phyloP scores from a whole-genome alignment of 2,329 filamentous ascomycete species.

The Colletotrichum filicis region DNA sequence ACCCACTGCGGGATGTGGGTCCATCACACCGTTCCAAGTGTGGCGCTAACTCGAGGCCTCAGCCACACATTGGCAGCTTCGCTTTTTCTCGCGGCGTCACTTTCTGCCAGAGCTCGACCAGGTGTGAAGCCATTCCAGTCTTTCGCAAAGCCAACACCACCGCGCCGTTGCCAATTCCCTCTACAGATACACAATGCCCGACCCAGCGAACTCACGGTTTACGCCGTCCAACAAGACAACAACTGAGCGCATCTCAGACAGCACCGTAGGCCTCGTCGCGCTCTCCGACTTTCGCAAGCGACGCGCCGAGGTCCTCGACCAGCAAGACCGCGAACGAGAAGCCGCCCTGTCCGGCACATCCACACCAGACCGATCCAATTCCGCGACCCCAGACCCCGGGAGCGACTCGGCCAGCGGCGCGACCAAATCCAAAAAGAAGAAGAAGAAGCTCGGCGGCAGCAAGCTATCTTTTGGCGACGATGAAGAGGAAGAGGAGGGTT shows the following conservation, averaged over 20 bases:
- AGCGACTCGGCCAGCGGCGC: constrained; percentile 46
- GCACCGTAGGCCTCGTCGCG: constrained; percentile 90
- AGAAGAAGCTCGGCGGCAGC: constrained; percentile 53
- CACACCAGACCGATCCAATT: constrained; percentile 61
- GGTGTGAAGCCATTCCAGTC: not conserved
- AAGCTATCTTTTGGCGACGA: constrained; percentile 75
- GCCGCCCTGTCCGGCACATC: constrained; percentile 59
- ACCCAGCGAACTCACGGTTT: constrained; percentile 68
- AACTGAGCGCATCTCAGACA: constrained; percentile 83
- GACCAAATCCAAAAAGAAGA: constrained; percentile 56
- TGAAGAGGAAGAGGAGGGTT: constrained; percentile 68
- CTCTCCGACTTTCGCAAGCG: constrained; percentile 96
- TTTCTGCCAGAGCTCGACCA: not conserved
- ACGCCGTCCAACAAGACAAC: constrained; percentile 80
- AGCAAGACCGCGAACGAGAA: constrained; percentile 85
- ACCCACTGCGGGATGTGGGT: constrained; percentile 27
- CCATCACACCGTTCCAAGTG: not conserved
- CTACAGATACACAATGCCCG: constrained; percentile 50
- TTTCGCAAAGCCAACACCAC: not conserved
- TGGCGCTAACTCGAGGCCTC: not conserved
- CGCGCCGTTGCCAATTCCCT: not conserved
- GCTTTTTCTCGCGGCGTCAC: not conserved
- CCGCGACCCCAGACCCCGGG: constrained; percentile 57
- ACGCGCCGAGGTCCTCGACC: constrained; percentile 91
- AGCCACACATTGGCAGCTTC: constrained; percentile 8